phyloP scores from a whole-genome alignment of 169 alveolate genomes.

The Cytauxzoon felis region DNA sequence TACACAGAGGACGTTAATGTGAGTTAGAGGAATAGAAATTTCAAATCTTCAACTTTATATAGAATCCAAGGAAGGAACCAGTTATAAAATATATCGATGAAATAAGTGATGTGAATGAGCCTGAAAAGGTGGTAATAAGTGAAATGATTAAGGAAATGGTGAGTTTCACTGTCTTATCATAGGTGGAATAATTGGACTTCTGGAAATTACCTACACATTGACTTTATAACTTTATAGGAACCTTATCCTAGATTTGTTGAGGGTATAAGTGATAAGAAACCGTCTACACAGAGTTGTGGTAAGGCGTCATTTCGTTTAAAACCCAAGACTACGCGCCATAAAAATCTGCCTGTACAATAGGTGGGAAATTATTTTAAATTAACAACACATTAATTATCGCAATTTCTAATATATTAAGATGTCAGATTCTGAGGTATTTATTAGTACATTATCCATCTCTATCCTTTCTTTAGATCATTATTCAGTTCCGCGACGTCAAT shows the following conservation, averaged over 20 bases:
- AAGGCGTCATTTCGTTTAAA: conserved; percentile 61
- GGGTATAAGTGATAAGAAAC: conserved; percentile 33
- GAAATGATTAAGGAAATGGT: conserved; percentile 51
- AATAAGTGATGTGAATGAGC: too few species aligned
- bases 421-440: conserved; percentile 24
- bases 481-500: conserved; percentile 59
- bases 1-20: conserved; percentile 53
- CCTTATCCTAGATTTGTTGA: conserved; percentile 45
- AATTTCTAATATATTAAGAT: background rate
- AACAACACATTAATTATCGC: too few species aligned
- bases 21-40: background rate
- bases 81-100: conserved; percentile 16
- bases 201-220: too few species aligned
- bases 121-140: too few species aligned
- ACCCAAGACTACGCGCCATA: conserved; percentile 43
- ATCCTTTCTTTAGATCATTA: conserved; percentile 32
- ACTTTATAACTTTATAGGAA: conserved; percentile 13
- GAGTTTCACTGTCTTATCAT: background rate
- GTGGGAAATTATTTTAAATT: too few species aligned
- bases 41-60: background rate
- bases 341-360: conserved; percentile 40
- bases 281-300: conserved; percentile 65
- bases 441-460: background rate
- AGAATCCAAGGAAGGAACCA: conserved; percentile 41
- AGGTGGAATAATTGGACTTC: too few species aligned